Percentiles rank a stretch among this genome's conserved stretches.
These are phyloP conservation scores for Pleurotus eryngii DNA, from an alignment of 768 basidiomycete species.

Conservation along the genomic window DNA sequence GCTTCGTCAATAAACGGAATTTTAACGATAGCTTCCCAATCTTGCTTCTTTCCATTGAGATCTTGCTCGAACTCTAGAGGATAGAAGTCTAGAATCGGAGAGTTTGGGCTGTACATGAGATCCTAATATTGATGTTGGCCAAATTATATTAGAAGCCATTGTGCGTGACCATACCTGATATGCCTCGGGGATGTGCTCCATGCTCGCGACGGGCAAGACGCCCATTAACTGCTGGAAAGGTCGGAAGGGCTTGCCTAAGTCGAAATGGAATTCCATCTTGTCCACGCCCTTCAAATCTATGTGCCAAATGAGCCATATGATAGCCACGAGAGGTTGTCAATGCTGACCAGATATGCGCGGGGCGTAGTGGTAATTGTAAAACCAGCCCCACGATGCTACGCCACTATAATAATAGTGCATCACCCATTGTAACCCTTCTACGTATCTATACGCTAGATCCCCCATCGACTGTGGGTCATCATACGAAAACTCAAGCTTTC, in stretches of 20 bases:
- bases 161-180: slow-evolving; percentile 57
- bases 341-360: slow-evolving; percentile 88
- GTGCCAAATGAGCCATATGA: neutral
- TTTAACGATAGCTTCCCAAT: slow-evolving; percentile 99
- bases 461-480: slow-evolving; percentile 66
- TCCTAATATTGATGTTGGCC: slow-evolving; percentile 47
- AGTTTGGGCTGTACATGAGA: slow-evolving; percentile 81
- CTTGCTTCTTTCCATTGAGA: slow-evolving; percentile 96
- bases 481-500: slow-evolving; percentile 81
- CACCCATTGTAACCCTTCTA: slow-evolving; percentile 97
- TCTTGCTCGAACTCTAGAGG: slow-evolving; percentile 89
- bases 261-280: slow-evolving; percentile 81
- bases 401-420: slow-evolving; percentile 99
- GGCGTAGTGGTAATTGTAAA: slow-evolving; percentile 97
- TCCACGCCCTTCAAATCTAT: slow-evolving; percentile 65
- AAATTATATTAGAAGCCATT: neutral
- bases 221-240: slow-evolving; percentile 99
- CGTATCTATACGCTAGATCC: slow-evolving; percentile 73
- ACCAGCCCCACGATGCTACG: slow-evolving; percentile 98
- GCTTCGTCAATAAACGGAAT: slow-evolving; percentile 94
- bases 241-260: slow-evolving; percentile 83
- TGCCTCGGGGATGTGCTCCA: slow-evolving; percentile 81
- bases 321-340: slow-evolving; percentile 4
- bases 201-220: slow-evolving; percentile 88
- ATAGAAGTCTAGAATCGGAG: slow-evolving; percentile 93